Evolutionary conservation across 164 flowering plant species (phyloP), one percentile per base, ranked within the genome.

Genomic region (Umbilicus rupestris): DNA sequence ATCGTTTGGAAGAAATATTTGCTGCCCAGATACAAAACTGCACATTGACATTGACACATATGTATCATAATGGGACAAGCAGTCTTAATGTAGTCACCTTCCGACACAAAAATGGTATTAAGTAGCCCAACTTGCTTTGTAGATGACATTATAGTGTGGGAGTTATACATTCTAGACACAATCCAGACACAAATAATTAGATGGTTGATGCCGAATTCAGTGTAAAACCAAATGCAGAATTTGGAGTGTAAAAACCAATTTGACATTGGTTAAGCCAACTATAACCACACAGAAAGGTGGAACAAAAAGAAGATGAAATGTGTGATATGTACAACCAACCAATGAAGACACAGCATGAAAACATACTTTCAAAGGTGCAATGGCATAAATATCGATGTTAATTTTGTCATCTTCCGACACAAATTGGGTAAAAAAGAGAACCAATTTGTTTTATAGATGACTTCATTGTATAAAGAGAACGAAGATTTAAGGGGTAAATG

Each of bases 321-420:
- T 66, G 26, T 19, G 69, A 57, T 44, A 63, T 72, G 62, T 62
- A 22, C 28, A 8, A 12, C 39, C 72, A 72, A 55, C 83, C 29
- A 6, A 7, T 24, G 49, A 58, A 11, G 71, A 66, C 65, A 70
- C 78, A 39, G 16, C 72, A 41, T 35, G 76, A 80, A 68, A 41
- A 64, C 37, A 14, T 45, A 9, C 14, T 60, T 33, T 67, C 76
- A 73, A 33, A 46, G 73, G 44, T 39, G 70, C 33, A 31, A 63
- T 11, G 49, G 50, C 7, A 45, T 19, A 31, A 64, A 67, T 50
- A 62, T 58, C 63, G 26, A n/a, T 0, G 7, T 68, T 2, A 57
- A 71, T 76, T 5, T 79, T 4, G 80, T 73, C 81, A 79, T 65
- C 83, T 78, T 82, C 79, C 79, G 80, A 69, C 78, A 78, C 83